Percentiles rank a stretch among this genome's conserved stretches.
These are phyloP conservation scores for Cynara cardunculus DNA, from an alignment of 129 eudicot species.

Conservation along the genomic window DNA sequence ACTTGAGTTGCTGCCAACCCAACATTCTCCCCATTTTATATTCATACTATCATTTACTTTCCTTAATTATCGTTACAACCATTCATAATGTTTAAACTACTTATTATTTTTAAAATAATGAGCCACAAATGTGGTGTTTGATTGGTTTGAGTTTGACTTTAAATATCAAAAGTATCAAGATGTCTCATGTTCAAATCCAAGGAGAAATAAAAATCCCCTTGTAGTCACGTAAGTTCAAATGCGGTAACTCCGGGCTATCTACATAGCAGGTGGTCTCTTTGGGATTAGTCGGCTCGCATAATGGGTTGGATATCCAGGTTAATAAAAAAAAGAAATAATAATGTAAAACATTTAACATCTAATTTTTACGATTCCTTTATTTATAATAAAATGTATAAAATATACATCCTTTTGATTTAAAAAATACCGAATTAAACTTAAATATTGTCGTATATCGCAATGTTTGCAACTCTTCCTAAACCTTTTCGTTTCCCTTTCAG, in stretches of 20 bases:
- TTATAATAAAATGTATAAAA: too few species aligned
- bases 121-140: too few species aligned
- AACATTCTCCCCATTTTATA: constrained; percentile 15
- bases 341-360: neutral
- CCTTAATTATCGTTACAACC: neutral
- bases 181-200: too few species aligned
- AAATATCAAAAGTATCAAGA: too few species aligned
- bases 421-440: neutral
- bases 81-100: neutral
- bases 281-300: too few species aligned
- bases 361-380: neutral
- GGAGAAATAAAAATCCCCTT: too few species aligned
- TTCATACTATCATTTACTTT: constrained; percentile 1
- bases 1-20: constrained; percentile 15
- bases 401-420: neutral
- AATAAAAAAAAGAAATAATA: too few species aligned
- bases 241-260: too few species aligned
- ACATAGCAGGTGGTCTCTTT: too few species aligned
- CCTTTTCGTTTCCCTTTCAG: neutral
- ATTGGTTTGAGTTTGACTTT: too few species aligned
- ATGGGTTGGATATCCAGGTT: too few species aligned
- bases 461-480: neutral
- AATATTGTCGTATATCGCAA: neutral
- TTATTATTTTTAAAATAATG: neutral
- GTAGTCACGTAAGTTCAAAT: too few species aligned